Conservation (phyloP, 371 early-diverging fungal genomes). For the Mortierella sp. region DNA sequence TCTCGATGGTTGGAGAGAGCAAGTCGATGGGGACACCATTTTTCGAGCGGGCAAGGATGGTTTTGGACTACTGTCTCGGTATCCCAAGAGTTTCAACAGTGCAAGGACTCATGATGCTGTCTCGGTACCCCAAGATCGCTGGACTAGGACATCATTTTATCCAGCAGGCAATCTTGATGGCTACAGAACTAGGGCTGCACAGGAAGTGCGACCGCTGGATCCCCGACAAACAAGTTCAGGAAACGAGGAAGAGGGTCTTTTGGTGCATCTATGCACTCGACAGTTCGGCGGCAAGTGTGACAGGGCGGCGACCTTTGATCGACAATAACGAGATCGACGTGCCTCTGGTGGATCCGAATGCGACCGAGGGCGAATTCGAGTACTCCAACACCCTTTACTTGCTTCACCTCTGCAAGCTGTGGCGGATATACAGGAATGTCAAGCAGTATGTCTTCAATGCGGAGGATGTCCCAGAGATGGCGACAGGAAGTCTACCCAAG, state of each 20-base stretch:
- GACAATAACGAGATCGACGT: slow-evolving; percentile 45
- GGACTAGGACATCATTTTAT: slow-evolving; percentile 20
- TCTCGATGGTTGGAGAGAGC: background rate
- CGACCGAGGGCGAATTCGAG: slow-evolving; percentile 30
- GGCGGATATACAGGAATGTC: slow-evolving; percentile 31
- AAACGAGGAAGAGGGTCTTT: slow-evolving; percentile 27
- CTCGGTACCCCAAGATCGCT: slow-evolving; percentile 22
- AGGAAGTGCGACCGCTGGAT: slow-evolving; percentile 39
- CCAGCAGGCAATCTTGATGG: slow-evolving; percentile 33
- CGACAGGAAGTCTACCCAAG: slow-evolving; percentile 29
- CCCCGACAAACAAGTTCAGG: slow-evolving; percentile 26
- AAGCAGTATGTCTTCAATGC: slow-evolving; percentile 31
- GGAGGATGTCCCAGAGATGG: slow-evolving; percentile 25
- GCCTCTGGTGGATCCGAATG: slow-evolving; percentile 20
- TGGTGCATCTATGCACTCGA: slow-evolving; percentile 31
- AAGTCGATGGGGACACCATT: slow-evolving; percentile 24
- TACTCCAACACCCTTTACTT: slow-evolving; percentile 32
- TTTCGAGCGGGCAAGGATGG: slow-evolving; percentile 27
- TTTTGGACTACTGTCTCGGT: slow-evolving; percentile 32
- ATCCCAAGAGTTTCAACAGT: slow-evolving; percentile 28
- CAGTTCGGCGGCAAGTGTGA: slow-evolving; percentile 18
- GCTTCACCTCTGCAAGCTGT: slow-evolving; percentile 25
- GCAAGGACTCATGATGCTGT: slow-evolving; percentile 27
- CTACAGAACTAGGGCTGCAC: slow-evolving; percentile 22
- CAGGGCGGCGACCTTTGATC: slow-evolving; percentile 24